Evolutionary conservation across 2,329 filamentous ascomycete genomes (phyloP).

Genomic region (Cercospora canescens): DNA sequence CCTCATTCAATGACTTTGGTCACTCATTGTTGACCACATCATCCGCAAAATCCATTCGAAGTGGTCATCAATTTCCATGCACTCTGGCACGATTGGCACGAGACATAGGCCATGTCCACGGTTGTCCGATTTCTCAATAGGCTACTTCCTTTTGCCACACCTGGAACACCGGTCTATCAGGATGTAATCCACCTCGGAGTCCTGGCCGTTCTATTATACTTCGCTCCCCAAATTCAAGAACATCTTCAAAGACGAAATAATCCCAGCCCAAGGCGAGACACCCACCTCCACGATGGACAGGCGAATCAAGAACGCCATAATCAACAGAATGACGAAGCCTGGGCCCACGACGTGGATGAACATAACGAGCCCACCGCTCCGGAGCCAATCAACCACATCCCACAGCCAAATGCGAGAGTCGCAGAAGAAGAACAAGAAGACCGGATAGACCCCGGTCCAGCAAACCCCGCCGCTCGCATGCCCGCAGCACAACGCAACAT

Average conservation of each 20-base stretch:
- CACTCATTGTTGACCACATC: no score
- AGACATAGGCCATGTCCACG: constrained; percentile 25
- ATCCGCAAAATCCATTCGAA: background rate
- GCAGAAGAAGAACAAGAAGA: background rate
- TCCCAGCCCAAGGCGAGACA: background rate
- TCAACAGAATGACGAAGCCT: background rate
- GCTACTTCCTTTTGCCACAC: constrained; percentile 50
- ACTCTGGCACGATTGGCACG: background rate
- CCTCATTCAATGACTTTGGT: background rate
- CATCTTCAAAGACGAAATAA: constrained; percentile 28
- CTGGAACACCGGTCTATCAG: constrained; percentile 47
- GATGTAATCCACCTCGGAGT: constrained; percentile 48
- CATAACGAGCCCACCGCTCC: background rate
- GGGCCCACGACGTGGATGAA: background rate
- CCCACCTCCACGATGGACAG: constrained; percentile 6
- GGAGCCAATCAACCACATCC: background rate
- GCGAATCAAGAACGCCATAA: background rate
- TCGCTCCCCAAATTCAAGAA: constrained; percentile 47
- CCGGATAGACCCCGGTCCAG: constrained; percentile 32
- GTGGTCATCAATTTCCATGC: background rate
- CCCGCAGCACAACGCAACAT: constrained; percentile 33
- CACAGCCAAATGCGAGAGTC: background rate
- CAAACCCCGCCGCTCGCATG: constrained; percentile 24
- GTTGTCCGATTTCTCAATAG: constrained; percentile 38
- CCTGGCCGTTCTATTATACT: constrained; percentile 49